Evolutionary conservation across 805 yeast species (phyloP), one percentile per base, ranked within the genome.

Genomic region (Wickerhamomyces sydowiorum): DNA sequence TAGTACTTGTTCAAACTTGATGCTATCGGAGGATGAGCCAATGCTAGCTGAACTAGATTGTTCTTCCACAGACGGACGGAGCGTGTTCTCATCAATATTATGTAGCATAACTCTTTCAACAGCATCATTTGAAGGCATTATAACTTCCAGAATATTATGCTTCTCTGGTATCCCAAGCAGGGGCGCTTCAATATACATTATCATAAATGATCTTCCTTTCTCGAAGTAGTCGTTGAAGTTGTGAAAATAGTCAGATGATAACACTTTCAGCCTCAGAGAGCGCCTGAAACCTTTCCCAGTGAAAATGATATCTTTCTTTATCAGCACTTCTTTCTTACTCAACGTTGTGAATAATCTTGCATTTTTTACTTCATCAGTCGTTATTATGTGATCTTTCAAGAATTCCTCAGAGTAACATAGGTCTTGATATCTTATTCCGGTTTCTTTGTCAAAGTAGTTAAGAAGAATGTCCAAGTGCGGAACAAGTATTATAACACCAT

Each of bases 181-280:
- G 2, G 88, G 75, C 37, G 66, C 70, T 36, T 80, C 82, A 7
- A 86, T 72, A 46, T 71, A 68, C 36, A 83, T 65, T 2, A 85
- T 46, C 58, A 82, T 71, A 54, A 82, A 78, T 43, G 65, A 61
- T 36, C 75, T 64, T 0, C 81, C 82, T 38, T 70, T 70, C 7
- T 80, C 77, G 36, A 82, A 69, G 58, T 80, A 82, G 36, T 74
- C 76, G 42, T 79, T 73, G 53, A 80, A 82, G 15, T 77, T 73
- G 12, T 64, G 60, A 49, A 82, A 69, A 30, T 80, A 67, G 28
- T 67, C 72, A 28, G 74, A 68, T 5, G 65, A 57, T 2, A 66
- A 24, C 7, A 86, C 73, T 40, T 60, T 65, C 17, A 75, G 59
- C 34, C 66, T 62, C 34, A 72, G 59, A 34, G 74, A 66, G 37